Evolutionary conservation across 768 basidiomycete genomes (phyloP).

Genomic region (Trametopsis cervina): DNA sequence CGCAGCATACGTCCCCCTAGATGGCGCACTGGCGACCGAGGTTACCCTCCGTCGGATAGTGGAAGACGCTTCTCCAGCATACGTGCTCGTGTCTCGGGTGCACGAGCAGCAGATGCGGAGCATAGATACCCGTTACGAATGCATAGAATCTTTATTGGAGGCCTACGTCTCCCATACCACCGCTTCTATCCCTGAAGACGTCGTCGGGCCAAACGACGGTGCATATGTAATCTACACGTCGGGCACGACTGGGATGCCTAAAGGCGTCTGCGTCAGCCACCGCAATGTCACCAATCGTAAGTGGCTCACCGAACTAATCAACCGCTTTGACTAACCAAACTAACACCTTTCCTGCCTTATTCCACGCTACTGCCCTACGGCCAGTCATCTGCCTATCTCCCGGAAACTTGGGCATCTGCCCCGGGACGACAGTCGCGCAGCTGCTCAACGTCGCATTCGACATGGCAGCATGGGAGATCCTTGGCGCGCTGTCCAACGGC

Average conservation of each 20-base stretch:
- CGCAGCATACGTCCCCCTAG: constrained; percentile 46
- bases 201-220: constrained; percentile 23
- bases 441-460: constrained; percentile 56
- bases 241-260: constrained; percentile 45
- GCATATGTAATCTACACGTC: constrained; percentile 51
- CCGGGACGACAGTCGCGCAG: constrained; percentile 46
- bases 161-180: neutral
- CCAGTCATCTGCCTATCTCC: constrained; percentile 25
- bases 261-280: constrained; percentile 48
- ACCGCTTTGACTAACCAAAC: neutral
- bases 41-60: constrained; percentile 39
- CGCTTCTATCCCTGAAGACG: neutral
- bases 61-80: constrained; percentile 31
- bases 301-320: constrained; percentile 8
- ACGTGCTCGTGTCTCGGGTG: no score
- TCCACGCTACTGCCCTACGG: constrained; percentile 23
- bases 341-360: no score
- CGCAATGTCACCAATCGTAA: constrained; percentile 44
- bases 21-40: constrained; percentile 45
- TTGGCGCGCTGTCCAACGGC: constrained; percentile 39
- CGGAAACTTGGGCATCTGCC: constrained; percentile 46
- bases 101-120: constrained; percentile 10
- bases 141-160: neutral
- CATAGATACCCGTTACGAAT: neutral
- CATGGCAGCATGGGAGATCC: constrained; percentile 53